phyloP scores from a whole-genome alignment of 768 basidiomycete species.

The Lactarius quietus region DNA sequence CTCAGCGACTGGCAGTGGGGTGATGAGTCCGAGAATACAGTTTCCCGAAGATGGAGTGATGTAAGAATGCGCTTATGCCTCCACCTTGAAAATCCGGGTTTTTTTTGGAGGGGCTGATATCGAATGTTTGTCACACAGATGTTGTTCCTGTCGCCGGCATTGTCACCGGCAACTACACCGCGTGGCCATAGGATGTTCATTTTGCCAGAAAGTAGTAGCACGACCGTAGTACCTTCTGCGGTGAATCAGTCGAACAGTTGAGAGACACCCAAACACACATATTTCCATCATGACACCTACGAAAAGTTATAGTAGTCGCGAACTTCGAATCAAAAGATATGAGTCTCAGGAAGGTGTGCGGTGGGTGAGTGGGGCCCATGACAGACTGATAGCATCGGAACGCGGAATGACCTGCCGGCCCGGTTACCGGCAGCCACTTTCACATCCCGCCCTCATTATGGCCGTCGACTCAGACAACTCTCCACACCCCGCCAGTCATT shows the following conservation, averaged over 20 bases:
- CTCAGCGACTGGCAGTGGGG: slow-evolving; percentile 40
- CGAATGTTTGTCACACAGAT: slow-evolving; percentile 5
- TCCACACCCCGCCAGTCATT: neutral
- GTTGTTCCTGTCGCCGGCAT: neutral
- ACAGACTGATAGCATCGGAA: neutral
- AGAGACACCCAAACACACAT: neutral
- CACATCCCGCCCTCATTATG: slow-evolving; percentile 8
- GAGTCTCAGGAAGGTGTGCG: neutral
- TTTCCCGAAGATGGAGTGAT: slow-evolving; percentile 18
- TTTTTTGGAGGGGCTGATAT: neutral
- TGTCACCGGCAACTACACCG: neutral
- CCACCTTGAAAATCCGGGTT: neutral
- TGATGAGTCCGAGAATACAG: slow-evolving; percentile 13
- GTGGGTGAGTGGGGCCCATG: too few species aligned
- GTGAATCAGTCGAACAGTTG: neutral
- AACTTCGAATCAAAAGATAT: neutral
- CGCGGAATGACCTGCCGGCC: neutral
- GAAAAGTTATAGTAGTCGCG: neutral
- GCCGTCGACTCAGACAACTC: slow-evolving; percentile 14
- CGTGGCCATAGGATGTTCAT: neutral
- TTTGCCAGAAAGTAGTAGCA: slow-evolving; percentile 6
- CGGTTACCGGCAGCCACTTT: neutral
- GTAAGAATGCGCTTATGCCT: neutral
- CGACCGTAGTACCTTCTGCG: neutral
- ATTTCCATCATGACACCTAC: neutral